Conservation (phyloP, 2,329 filamentous ascomycete species). For the Fusarium citri region DNA sequence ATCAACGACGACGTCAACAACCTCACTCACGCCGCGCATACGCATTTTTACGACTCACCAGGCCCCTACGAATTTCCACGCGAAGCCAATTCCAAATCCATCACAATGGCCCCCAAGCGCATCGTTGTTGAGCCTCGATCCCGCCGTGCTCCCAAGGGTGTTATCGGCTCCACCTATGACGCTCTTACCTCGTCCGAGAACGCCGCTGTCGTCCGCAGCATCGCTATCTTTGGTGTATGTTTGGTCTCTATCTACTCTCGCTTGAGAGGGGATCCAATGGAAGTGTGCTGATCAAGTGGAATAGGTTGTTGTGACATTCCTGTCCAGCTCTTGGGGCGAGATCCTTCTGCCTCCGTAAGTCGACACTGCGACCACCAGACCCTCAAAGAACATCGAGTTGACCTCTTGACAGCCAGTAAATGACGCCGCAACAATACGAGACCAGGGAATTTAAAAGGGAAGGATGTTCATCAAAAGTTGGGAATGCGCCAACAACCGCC, state of each 20-base stretch:
- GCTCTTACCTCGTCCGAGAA: conserved; percentile 75
- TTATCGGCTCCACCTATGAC: conserved; percentile 69
- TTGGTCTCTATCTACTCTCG: not conserved
- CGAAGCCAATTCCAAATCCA: not conserved
- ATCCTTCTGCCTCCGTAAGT: conserved; percentile 73
- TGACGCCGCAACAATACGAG: conserved; percentile 14
- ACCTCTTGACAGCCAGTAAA: conserved; percentile 43
- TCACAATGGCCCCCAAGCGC: conserved; percentile 73
- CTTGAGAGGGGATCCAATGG: not conserved
- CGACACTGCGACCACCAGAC: not conserved
- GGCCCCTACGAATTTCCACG: conserved; percentile 8
- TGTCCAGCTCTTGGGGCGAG: conserved; percentile 76
- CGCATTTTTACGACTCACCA: conserved; percentile 11
- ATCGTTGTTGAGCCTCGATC: conserved; percentile 61
- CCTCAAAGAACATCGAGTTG: conserved; percentile 8
- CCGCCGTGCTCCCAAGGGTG: conserved; percentile 59
- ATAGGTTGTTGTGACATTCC: conserved; percentile 73
- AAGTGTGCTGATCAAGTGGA: conserved; percentile 11
- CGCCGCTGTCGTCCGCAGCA: conserved; percentile 73
- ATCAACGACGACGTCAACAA: conserved; percentile 20
- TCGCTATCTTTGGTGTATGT: conserved; percentile 76
- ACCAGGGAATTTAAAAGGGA: conserved; percentile 7
- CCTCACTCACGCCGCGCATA: conserved; percentile 12
- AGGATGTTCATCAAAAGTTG: not conserved
- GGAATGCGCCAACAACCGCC: not conserved